Evolutionary conservation across 2,329 filamentous ascomycete species (phyloP).

Genomic region (Monosporascus sp.): DNA sequence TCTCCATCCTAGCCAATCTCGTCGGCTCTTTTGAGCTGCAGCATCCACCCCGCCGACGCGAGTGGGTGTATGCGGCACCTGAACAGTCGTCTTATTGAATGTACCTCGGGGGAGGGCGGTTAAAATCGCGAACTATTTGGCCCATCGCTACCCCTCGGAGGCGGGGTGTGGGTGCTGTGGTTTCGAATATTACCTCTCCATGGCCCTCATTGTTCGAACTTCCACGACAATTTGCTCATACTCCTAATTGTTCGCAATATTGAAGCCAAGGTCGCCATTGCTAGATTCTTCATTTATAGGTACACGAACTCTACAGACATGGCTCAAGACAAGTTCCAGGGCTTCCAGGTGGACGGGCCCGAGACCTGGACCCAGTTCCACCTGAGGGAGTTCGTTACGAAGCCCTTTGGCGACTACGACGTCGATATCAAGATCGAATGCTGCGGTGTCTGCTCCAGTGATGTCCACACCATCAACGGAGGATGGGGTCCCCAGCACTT

Average conservation of each 20-base stretch:
- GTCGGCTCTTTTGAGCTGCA: slow-evolving; percentile 4
- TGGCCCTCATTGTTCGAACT: slow-evolving; percentile 4
- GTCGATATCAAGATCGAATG: slow-evolving; percentile 83
- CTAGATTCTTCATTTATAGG: background rate
- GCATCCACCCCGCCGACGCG: background rate
- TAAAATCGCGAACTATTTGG: background rate
- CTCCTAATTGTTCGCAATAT: background rate
- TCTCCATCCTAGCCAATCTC: slow-evolving; percentile 6
- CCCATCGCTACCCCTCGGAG: background rate
- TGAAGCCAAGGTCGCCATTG: background rate
- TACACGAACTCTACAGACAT: slow-evolving; percentile 1
- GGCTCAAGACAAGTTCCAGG: slow-evolving; percentile 47
- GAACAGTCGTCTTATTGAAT: background rate
- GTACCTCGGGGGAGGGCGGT: background rate
- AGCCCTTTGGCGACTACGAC: slow-evolving; percentile 82
- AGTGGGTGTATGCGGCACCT: background rate
- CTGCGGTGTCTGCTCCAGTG: slow-evolving; percentile 71
- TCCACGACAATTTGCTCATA: background rate
- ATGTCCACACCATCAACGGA: slow-evolving; percentile 65
- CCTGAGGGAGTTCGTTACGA: slow-evolving; percentile 74
- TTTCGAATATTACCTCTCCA: slow-evolving; percentile 7
- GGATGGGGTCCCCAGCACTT: slow-evolving; percentile 50
- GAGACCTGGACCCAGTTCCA: slow-evolving; percentile 56
- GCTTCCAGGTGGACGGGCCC: slow-evolving; percentile 54
- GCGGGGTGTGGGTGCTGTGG: background rate